Conservation (phyloP, 352 stramenopile genomes). For the Globisporangium cystogenes region DNA sequence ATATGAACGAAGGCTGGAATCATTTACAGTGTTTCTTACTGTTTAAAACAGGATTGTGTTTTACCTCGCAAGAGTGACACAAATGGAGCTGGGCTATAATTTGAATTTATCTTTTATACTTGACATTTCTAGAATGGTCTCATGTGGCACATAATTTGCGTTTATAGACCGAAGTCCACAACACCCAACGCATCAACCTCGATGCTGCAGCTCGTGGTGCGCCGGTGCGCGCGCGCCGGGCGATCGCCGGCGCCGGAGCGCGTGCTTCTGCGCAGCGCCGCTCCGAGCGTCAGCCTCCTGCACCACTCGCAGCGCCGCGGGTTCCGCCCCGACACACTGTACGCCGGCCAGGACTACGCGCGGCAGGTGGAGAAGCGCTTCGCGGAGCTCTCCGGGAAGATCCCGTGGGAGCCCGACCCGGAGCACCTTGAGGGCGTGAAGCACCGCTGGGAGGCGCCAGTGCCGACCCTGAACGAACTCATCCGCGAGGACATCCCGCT, state of each 20-base stretch:
- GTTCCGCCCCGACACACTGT: slow-evolving; percentile 48
- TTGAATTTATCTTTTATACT: no score
- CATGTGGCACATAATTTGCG: no score
- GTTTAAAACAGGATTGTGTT: slow-evolving; percentile 1
- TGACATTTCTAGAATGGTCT: no score
- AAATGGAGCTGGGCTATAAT: no score
- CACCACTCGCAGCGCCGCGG: slow-evolving; percentile 2
- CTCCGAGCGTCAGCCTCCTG: neutral
- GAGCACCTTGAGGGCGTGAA: slow-evolving; percentile 54
- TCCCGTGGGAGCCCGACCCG: slow-evolving; percentile 67
- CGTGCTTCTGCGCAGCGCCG: neutral
- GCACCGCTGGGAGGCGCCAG: slow-evolving; percentile 42
- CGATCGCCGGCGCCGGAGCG: neutral
- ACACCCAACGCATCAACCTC: no score
- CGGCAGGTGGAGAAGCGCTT: slow-evolving; percentile 77
- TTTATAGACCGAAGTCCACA: neutral
- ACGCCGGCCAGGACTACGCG: slow-evolving; percentile 60
- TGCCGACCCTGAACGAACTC: slow-evolving; percentile 74
- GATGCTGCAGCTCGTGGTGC: neutral
- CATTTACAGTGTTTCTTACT: slow-evolving; percentile 1
- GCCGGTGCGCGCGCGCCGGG: neutral
- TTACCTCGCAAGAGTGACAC: neutral
- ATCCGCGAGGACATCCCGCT: slow-evolving; percentile 72
- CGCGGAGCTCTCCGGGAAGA: slow-evolving; percentile 66
- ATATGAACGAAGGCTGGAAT: neutral